Evolutionary conservation across 208 protist species (phyloP), one percentile per base, ranked within the genome.

Genomic region (Leishmania amazonensis): DNA sequence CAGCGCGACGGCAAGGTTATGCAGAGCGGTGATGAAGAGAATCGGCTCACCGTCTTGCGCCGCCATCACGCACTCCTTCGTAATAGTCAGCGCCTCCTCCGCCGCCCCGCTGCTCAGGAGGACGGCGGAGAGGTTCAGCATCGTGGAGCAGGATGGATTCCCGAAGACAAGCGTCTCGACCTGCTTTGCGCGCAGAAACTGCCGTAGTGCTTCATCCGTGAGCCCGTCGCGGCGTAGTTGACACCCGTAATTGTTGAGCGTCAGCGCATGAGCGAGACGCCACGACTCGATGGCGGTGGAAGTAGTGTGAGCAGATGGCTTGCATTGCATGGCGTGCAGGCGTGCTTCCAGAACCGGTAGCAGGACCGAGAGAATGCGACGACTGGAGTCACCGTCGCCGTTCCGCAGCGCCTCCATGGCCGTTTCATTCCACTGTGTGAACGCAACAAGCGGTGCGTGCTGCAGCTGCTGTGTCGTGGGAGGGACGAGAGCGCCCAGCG

Each of bases 121-220:
- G 11, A 96, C 92, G 0, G 93, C 89, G 45, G 93, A 97, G 38
- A 96, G 84, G 80, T 96, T 97, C 74, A 97, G 77, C 92, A 97
- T 95, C 0, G 95, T 96, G 13, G 93, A 94, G 84, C 95, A 96
- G 3, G 92, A 94, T 15, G 93, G 90, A 47, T 89, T 88, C 28
- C 93, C 95, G 72, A 89, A 89, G 0, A 93, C 85, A 17, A 79
- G 42, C n/a, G 70, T 73, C 75, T 97, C 93, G n/a, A 93, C 84
- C 47, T 89, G 85, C 2, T 87, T 78, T 0, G 95, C 95, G 6
- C 88, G 74, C 40, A 86, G 58, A 7, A 97, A 82, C 42, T 83
- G 89, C 15, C 64, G 57, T 47, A 95, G 79, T 3, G 95, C 95
- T 7, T 87, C 93, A 3, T 86, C 81, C 7, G 75, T 54, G 38